Evolutionary conservation across 2,329 filamentous ascomycete genomes (phyloP).

Genomic region (Colletotrichum orbiculare): DNA sequence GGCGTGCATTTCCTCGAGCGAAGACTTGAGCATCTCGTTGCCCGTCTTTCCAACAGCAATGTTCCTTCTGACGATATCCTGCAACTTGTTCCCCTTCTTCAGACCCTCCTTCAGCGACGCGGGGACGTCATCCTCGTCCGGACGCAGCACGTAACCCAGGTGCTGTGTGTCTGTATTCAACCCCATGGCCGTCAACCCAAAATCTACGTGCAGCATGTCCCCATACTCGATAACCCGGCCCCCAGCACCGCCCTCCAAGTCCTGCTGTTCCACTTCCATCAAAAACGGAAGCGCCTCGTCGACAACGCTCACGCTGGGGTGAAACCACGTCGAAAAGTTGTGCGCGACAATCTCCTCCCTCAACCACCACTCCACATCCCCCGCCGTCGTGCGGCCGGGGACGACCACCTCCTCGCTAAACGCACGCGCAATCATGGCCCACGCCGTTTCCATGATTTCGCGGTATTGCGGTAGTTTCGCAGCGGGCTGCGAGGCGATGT

Average conservation of each 20-base stretch:
- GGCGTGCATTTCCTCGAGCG: conserved; percentile 51
- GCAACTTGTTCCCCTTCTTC: conserved; percentile 57
- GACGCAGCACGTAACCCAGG: conserved; percentile 59
- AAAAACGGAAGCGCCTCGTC: conserved; percentile 38
- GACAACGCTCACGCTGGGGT: conserved; percentile 57
- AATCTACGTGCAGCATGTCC: conserved; percentile 61
- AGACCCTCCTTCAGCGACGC: conserved; percentile 54
- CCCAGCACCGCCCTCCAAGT: conserved; percentile 25
- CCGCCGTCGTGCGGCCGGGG: conserved; percentile 55
- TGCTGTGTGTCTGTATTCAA: conserved; percentile 64
- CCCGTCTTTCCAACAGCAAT: conserved; percentile 58
- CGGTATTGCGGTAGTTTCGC: conserved; percentile 55
- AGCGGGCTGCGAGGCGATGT: conserved; percentile 56
- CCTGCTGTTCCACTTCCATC: not conserved
- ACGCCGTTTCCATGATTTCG: conserved; percentile 60
- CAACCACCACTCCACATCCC: conserved; percentile 64
- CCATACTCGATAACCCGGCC: conserved; percentile 52
- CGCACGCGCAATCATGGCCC: conserved; percentile 59
- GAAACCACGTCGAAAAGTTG: conserved; percentile 65
- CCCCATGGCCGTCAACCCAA: conserved; percentile 58
- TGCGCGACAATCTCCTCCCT: conserved; percentile 58
- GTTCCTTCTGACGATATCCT: conserved; percentile 57
- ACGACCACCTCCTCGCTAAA: conserved; percentile 56
- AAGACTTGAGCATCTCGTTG: conserved; percentile 55
- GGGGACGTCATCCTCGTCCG: conserved; percentile 54